These are phyloP conservation scores for Delonix regia DNA, from an alignment of 306 rosid genomes.

Conservation along the genomic window DNA sequence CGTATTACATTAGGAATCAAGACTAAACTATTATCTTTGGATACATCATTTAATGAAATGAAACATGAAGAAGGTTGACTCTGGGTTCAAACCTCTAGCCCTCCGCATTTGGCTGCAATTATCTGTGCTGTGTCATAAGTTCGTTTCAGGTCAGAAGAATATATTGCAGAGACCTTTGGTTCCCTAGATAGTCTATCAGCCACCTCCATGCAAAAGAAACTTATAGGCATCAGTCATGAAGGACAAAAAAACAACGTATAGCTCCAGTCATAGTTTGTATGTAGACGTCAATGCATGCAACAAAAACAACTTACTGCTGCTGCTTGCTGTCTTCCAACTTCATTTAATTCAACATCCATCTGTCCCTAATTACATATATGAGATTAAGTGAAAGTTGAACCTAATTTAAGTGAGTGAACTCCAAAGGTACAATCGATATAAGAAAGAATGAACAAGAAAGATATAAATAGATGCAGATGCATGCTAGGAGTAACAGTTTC, in stretches of 20 bases:
- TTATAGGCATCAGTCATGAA: conserved; percentile 27
- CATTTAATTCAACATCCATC: conserved; percentile 84
- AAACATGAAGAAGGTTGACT: conserved; percentile 28
- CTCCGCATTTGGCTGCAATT: conserved; percentile 77
- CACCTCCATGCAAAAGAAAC: conserved; percentile 65
- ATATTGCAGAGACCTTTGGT: conserved; percentile 63
- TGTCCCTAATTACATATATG: conserved; percentile 69
- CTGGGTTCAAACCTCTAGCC: conserved; percentile 63
- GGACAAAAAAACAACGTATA: conserved; percentile 13
- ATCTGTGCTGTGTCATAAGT: conserved; percentile 84
- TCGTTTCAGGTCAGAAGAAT: conserved; percentile 89
- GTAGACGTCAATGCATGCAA: conserved; percentile 18
- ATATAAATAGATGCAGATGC: conserved; percentile 5
- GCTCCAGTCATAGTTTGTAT: conserved; percentile 5
- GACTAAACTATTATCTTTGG: background rate
- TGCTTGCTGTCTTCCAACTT: conserved; percentile 90
- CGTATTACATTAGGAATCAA: conserved; percentile 8
- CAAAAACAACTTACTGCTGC: conserved; percentile 62
- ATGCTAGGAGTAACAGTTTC: background rate
- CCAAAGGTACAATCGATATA: conserved; percentile 14
- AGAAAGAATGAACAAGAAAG: conserved; percentile 7
- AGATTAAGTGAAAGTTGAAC: conserved; percentile 28
- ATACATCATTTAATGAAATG: conserved; percentile 18
- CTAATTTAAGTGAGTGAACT: conserved; percentile 26
- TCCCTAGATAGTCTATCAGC: conserved; percentile 79